These are phyloP conservation scores for Monilinia aucupariae DNA, from an alignment of 2,329 filamentous ascomycete species.

Conservation along the genomic window DNA sequence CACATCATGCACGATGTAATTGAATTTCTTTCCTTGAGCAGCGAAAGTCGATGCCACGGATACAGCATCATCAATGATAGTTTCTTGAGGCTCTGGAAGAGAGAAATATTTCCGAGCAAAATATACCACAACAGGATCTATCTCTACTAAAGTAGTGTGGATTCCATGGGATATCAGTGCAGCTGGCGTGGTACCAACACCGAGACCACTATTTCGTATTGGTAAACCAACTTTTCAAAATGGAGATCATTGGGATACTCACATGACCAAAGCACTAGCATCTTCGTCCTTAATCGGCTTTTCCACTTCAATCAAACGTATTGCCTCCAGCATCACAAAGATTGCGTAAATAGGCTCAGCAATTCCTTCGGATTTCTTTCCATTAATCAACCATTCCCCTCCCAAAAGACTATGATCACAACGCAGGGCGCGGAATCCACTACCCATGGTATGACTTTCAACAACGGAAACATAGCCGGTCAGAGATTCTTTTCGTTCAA, in stretches of 20 bases:
- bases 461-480: slow-evolving; percentile 92
- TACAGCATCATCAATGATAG: slow-evolving; percentile 78
- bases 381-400: slow-evolving; percentile 72
- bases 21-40: slow-evolving; percentile 49
- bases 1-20: slow-evolving; percentile 96
- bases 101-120: slow-evolving; percentile 80
- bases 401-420: slow-evolving; percentile 93
- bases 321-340: slow-evolving; percentile 92
- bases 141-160: slow-evolving; percentile 88
- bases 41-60: slow-evolving; percentile 53
- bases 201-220: slow-evolving; percentile 60
- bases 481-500: slow-evolving; percentile 77
- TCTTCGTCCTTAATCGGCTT: slow-evolving; percentile 51
- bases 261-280: slow-evolving; percentile 81
- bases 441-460: slow-evolving; percentile 55
- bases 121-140: slow-evolving; percentile 82
- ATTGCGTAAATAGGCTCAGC: slow-evolving; percentile 89
- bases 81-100: slow-evolving; percentile 69
- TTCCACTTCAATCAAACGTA: slow-evolving; percentile 66
- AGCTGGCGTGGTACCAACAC: slow-evolving; percentile 85
- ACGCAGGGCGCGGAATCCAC: slow-evolving; percentile 74
- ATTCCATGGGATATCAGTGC: slow-evolving; percentile 84
- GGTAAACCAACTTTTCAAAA: not conserved
- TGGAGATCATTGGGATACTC: slow-evolving; percentile 38
- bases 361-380: slow-evolving; percentile 59